phyloP scores from a whole-genome alignment of 495 filamentous ascomycete species.

The Podospora pseudocomata region DNA sequence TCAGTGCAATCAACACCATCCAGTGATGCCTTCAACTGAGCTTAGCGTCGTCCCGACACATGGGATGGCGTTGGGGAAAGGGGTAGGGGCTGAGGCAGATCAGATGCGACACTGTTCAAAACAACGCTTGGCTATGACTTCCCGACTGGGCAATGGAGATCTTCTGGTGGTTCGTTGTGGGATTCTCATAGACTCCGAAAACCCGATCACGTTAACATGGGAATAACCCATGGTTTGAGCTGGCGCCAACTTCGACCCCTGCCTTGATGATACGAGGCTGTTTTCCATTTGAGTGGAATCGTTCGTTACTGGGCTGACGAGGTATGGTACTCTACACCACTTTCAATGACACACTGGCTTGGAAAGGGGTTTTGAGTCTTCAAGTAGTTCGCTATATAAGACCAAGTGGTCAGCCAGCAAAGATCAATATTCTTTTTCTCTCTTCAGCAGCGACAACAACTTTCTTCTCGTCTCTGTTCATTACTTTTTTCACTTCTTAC shows the following conservation, averaged over 20 bases:
- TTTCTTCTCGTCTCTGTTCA: constrained; percentile 15
- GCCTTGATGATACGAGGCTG: background rate
- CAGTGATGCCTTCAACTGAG: background rate
- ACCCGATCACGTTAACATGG: background rate
- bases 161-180: background rate
- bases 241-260: background rate
- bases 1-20: background rate
- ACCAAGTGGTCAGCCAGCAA: background rate
- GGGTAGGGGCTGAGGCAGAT: constrained; percentile 11
- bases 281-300: background rate
- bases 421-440: background rate
- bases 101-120: constrained; percentile 11
- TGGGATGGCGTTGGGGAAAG: constrained; percentile 1
- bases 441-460: constrained; percentile 6
- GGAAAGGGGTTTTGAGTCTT: background rate
- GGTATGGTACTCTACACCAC: background rate
- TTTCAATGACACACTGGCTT: background rate
- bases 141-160: background rate
- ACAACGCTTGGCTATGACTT: constrained; percentile 6
- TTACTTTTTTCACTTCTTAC: constrained; percentile 8
- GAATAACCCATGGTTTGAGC: background rate
- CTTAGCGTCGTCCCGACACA: background rate
- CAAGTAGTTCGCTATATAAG: background rate
- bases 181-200: background rate
- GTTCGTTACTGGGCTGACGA: background rate